Percentiles rank a stretch among this genome's conserved stretches.
These are phyloP conservation scores for Pleochaeta shiraiana DNA, from an alignment of 2,329 filamentous ascomycete species.

Conservation along the genomic window DNA sequence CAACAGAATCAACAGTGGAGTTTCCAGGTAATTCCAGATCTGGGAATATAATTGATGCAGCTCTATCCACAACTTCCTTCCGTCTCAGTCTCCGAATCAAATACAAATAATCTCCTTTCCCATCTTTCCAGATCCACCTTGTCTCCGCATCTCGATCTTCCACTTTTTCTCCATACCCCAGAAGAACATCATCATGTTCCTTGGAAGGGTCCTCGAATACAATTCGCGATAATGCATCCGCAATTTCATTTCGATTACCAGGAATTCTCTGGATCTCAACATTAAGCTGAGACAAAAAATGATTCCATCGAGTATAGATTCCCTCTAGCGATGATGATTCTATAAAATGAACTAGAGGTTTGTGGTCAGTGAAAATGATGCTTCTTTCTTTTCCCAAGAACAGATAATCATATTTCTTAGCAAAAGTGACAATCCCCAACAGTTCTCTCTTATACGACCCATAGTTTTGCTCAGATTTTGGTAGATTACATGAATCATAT, in stretches of 20 bases:
- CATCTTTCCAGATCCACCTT: not conserved
- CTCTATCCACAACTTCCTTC: not conserved
- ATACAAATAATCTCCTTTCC: not conserved
- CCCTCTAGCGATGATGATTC: not conserved
- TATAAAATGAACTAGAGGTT: not conserved
- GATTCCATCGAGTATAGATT: not conserved
- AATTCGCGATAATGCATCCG: not conserved
- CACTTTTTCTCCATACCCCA: not conserved
- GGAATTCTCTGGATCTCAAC: not conserved
- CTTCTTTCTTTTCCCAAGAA: slow-evolving; percentile 2
- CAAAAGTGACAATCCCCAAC: not conserved
- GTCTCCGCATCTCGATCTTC: not conserved
- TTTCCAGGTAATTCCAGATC: not conserved
- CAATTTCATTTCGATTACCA: not conserved
- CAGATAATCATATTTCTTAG: slow-evolving; percentile 2
- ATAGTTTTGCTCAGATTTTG: slow-evolving; percentile 1
- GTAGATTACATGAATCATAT: not conserved
- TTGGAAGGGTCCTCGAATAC: not conserved
- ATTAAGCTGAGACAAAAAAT: slow-evolving; percentile 1
- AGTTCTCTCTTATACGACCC: not conserved
- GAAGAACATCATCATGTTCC: not conserved
- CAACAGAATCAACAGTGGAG: not conserved
- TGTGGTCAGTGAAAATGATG: not conserved
- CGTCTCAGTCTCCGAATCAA: not conserved
- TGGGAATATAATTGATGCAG: not conserved